These are phyloP conservation scores for Botrytis elliptica DNA, from an alignment of 2,329 filamentous ascomycete species.

Conservation along the genomic window DNA sequence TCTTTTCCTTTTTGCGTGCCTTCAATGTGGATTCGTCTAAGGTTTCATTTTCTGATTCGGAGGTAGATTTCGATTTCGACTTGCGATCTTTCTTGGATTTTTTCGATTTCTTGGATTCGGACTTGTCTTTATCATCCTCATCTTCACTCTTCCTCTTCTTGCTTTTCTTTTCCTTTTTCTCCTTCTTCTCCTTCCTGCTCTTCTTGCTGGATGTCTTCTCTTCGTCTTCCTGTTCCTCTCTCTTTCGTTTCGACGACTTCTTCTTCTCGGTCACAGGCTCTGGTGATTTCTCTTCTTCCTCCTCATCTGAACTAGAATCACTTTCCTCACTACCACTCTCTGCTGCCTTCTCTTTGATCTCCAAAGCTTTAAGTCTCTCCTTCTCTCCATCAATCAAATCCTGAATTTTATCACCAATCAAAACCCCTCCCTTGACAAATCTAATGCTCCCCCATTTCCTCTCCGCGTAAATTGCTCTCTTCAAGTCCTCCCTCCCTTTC, in stretches of 20 bases:
- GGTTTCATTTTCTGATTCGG: not conserved
- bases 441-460: slow-evolving; percentile 76
- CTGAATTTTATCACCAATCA: slow-evolving; percentile 57
- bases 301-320: slow-evolving; percentile 4
- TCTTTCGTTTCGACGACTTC: slow-evolving; percentile 46
- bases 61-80: slow-evolving; percentile 11
- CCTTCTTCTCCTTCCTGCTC: slow-evolving; percentile 16
- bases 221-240: slow-evolving; percentile 41
- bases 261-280: slow-evolving; percentile 25
- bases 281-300: slow-evolving; percentile 20
- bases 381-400: slow-evolving; percentile 44
- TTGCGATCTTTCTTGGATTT: slow-evolving; percentile 38
- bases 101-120: slow-evolving; percentile 35
- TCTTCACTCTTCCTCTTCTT: slow-evolving; percentile 47
- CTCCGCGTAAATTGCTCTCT: slow-evolving; percentile 71
- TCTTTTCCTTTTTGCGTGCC: slow-evolving; percentile 15
- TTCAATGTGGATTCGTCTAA: not conserved
- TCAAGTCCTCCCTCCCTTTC: slow-evolving; percentile 64
- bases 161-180: slow-evolving; percentile 16
- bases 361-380: slow-evolving; percentile 37
- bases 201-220: slow-evolving; percentile 38
- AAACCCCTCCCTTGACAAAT: slow-evolving; percentile 82
- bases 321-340: slow-evolving; percentile 22
- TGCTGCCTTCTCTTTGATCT: slow-evolving; percentile 22
- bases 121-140: slow-evolving; percentile 36